Percentiles rank a stretch among this genome's conserved stretches.
These are phyloP conservation scores for Galerina marginata DNA, from an alignment of 768 basidiomycete genomes.

Conservation along the genomic window DNA sequence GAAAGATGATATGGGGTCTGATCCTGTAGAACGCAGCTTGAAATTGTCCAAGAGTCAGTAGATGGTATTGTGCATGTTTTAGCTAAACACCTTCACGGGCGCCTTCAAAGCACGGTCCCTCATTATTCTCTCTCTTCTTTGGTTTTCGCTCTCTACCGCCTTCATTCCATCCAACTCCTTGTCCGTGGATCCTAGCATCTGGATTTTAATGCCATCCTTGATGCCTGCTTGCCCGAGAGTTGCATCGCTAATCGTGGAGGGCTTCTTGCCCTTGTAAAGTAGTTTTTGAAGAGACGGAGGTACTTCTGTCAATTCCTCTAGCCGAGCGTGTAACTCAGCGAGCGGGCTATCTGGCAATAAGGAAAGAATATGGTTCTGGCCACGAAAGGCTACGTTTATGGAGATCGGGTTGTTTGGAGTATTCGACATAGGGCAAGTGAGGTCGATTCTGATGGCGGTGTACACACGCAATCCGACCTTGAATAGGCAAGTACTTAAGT, in stretches of 20 bases:
- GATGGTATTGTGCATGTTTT: background rate
- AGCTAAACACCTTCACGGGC: slow-evolving; percentile 56
- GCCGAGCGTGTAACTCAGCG: slow-evolving; percentile 48
- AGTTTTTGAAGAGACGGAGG: slow-evolving; percentile 73
- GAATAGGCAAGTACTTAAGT: background rate
- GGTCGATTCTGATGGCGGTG: background rate
- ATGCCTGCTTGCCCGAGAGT: slow-evolving; percentile 54
- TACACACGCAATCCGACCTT: slow-evolving; percentile 1
- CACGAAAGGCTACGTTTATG: slow-evolving; percentile 51
- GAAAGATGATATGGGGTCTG: slow-evolving; percentile 26
- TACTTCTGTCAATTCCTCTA: slow-evolving; percentile 71
- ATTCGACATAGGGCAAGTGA: slow-evolving; percentile 6
- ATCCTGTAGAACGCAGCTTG: slow-evolving; percentile 63
- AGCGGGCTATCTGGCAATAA: slow-evolving; percentile 57
- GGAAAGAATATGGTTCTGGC: slow-evolving; percentile 50
- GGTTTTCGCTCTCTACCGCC: slow-evolving; percentile 61
- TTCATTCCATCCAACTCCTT: slow-evolving; percentile 61
- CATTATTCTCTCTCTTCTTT: slow-evolving; percentile 61
- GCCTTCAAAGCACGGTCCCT: slow-evolving; percentile 61
- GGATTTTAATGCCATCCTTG: slow-evolving; percentile 67
- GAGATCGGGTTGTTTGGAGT: slow-evolving; percentile 15
- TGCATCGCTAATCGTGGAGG: slow-evolving; percentile 24
- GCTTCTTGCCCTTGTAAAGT: slow-evolving; percentile 70
- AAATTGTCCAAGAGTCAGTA: background rate
- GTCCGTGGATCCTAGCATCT: slow-evolving; percentile 70